phyloP scores from a whole-genome alignment of 345 rosid genomes.

The Euphorbia peplus region DNA sequence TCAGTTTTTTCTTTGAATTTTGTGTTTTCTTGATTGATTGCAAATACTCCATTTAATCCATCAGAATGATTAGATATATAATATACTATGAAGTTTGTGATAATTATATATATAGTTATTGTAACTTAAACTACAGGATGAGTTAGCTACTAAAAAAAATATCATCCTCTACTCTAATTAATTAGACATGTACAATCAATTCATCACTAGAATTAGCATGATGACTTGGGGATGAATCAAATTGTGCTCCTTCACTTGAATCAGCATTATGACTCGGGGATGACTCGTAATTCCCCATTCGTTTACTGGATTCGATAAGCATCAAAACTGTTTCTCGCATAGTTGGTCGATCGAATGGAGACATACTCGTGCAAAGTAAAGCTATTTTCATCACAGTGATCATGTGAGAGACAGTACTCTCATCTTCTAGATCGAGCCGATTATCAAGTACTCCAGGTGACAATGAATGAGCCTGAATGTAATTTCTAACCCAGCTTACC shows the following conservation, averaged over 20 bases:
- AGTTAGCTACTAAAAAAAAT: neutral
- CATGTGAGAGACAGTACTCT: conserved; percentile 62
- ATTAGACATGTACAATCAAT: conserved; percentile 17
- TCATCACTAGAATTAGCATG: conserved; percentile 23
- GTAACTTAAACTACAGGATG: neutral
- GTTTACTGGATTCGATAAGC: conserved; percentile 63
- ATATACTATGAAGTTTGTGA: neutral
- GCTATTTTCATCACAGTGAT: conserved; percentile 68
- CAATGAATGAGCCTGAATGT: conserved; percentile 46
- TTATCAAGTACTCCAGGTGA: conserved; percentile 60
- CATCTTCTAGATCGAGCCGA: conserved; percentile 51
- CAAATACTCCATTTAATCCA: no score
- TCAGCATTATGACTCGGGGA: conserved; percentile 22
- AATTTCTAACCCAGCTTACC: conserved; percentile 59
- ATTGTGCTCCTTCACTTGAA: conserved; percentile 21
- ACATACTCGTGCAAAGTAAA: conserved; percentile 59
- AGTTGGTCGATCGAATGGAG: conserved; percentile 74
- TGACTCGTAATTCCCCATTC: conserved; percentile 34
- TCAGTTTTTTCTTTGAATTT: no score
- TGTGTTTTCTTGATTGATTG: no score
- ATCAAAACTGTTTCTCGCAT: conserved; percentile 74
- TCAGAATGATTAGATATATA: no score
- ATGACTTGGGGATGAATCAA: conserved; percentile 15
- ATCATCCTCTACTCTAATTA: neutral
- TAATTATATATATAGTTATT: neutral